Evolutionary conservation across 2,329 filamentous ascomycete species (phyloP).

Genomic region (Claviceps humidiphila): DNA sequence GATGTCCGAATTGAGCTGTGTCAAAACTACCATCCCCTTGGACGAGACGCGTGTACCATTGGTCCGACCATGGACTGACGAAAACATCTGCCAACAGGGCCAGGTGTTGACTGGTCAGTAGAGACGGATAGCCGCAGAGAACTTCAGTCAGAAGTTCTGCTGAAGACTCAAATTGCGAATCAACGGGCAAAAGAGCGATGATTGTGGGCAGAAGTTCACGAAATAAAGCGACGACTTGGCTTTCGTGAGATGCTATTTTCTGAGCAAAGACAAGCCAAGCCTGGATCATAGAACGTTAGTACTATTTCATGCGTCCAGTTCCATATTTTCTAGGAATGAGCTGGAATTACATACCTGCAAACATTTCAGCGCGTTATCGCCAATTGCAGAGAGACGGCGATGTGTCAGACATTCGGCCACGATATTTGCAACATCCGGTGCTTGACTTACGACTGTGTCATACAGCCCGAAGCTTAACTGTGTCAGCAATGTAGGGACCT

Average conservation of each 20-base stretch:
- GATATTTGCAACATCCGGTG: constrained; percentile 25
- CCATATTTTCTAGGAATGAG: background rate
- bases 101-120: constrained; percentile 48
- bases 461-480: constrained; percentile 24
- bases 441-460: constrained; percentile 26
- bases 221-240: constrained; percentile 44
- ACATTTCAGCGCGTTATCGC: constrained; percentile 45
- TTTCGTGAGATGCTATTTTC: constrained; percentile 43
- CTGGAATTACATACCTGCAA: constrained; percentile 35
- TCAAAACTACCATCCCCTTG: constrained; percentile 51
- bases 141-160: constrained; percentile 54
- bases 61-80: constrained; percentile 43
- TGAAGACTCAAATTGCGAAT: constrained; percentile 44
- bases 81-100: constrained; percentile 45
- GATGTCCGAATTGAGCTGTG: constrained; percentile 48
- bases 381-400: constrained; percentile 20
- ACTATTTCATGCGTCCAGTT: background rate
- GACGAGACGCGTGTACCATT: constrained; percentile 40
- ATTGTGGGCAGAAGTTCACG: constrained; percentile 45
- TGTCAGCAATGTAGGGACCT: background rate
- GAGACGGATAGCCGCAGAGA: constrained; percentile 49
- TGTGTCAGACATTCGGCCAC: constrained; percentile 22
- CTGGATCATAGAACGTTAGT: constrained; percentile 23
- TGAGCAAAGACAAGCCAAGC: constrained; percentile 66
- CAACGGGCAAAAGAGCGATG: constrained; percentile 45